These are phyloP conservation scores for Trichoderma arundinaceum DNA, from an alignment of 2,329 filamentous ascomycete species.

Conservation along the genomic window DNA sequence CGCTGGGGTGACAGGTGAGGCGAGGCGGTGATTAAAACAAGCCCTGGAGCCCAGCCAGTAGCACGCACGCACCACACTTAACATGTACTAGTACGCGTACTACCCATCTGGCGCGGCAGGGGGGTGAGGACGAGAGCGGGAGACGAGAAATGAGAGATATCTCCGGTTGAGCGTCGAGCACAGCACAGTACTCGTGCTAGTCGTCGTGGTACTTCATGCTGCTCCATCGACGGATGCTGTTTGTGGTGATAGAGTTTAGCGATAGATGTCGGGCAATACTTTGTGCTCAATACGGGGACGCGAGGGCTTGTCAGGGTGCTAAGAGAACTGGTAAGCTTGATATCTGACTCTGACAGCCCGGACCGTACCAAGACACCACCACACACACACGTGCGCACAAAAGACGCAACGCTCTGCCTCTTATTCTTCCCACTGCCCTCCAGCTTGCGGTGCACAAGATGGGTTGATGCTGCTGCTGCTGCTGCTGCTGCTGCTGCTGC, in stretches of 20 bases:
- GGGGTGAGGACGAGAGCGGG: conserved; percentile 1
- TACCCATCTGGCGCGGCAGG: neutral
- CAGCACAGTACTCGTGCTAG: too few relatives aligned
- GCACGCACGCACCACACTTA: conserved; percentile 24
- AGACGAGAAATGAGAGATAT: conserved; percentile 3
- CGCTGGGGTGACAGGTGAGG: conserved; percentile 29
- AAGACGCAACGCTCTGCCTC: too few relatives aligned
- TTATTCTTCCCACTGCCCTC: too few relatives aligned
- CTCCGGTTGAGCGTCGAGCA: neutral
- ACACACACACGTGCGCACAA: conserved; percentile 5
- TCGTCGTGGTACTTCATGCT: neutral
- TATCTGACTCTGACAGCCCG: neutral
- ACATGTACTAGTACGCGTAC: conserved; percentile 23
- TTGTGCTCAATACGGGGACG: too few relatives aligned
- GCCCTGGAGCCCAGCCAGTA: conserved; percentile 21
- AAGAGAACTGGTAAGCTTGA: too few relatives aligned
- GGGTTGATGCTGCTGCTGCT: too few relatives aligned
- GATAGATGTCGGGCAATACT: neutral
- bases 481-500: too few relatives aligned
- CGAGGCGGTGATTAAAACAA: conserved; percentile 29
- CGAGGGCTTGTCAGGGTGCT: too few relatives aligned
- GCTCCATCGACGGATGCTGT: neutral
- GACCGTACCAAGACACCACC: too few relatives aligned
- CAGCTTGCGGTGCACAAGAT: too few relatives aligned
- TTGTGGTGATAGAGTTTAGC: conserved; percentile 20